phyloP scores from a whole-genome alignment of 73 alveolate species.

The Paramecium biaurelia region DNA sequence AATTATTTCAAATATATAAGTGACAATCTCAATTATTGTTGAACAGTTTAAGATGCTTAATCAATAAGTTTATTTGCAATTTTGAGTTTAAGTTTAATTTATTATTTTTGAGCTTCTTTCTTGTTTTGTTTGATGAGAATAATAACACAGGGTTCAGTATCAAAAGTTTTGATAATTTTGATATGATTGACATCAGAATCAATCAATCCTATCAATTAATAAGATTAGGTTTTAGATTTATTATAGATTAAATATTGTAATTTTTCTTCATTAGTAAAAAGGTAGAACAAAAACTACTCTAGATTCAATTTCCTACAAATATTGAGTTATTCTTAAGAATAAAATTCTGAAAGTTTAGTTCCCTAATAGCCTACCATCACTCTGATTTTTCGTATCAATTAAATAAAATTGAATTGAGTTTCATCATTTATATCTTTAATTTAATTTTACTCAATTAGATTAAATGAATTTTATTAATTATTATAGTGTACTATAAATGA shows the following conservation, averaged over 20 bases:
- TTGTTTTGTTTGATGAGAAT: not conserved
- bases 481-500: not conserved
- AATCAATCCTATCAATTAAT: not conserved
- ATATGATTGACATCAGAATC: not conserved
- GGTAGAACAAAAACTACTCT: not conserved
- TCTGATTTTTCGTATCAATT: not conserved
- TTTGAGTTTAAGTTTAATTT: not conserved
- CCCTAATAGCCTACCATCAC: not conserved
- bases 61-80: not conserved
- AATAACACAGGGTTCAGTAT: conserved; percentile 5
- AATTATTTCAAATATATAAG: not conserved
- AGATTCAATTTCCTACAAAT: not conserved
- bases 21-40: not conserved
- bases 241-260: not conserved
- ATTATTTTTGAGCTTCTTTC: not conserved
- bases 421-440: not conserved
- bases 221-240: not conserved
- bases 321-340: not conserved
- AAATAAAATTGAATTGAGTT: not conserved
- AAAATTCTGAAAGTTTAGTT: not conserved
- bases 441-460: not conserved
- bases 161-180: not conserved
- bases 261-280: not conserved
- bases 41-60: not conserved
- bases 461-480: not conserved